phyloP scores from a whole-genome alignment of 805 yeast species.

The Naumovozyma dairenensis region DNA sequence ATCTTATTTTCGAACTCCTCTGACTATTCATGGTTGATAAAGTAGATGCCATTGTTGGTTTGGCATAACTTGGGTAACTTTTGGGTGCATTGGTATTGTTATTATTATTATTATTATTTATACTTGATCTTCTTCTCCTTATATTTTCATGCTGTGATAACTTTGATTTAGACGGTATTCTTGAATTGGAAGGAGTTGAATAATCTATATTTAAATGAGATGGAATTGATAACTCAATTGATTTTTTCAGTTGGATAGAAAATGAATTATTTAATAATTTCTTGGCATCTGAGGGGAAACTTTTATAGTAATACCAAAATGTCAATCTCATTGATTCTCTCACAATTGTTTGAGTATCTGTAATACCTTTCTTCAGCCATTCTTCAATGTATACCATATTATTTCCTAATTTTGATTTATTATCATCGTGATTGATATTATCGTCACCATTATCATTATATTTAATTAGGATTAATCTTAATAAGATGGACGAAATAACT shows the following conservation, averaged over 20 bases:
- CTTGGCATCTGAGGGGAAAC: slow-evolving; percentile 46
- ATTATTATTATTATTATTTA: slow-evolving; percentile 5
- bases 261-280: slow-evolving; percentile 25
- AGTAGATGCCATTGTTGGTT: slow-evolving; percentile 19
- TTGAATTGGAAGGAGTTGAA: slow-evolving; percentile 7
- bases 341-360: slow-evolving; percentile 74
- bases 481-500: slow-evolving; percentile 58
- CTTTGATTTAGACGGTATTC: slow-evolving; percentile 1
- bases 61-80: slow-evolving; percentile 25
- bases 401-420: slow-evolving; percentile 29
- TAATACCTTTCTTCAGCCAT: slow-evolving; percentile 48
- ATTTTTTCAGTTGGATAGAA: slow-evolving; percentile 34
- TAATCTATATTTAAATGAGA: slow-evolving; percentile 20
- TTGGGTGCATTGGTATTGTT: slow-evolving; percentile 6
- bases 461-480: slow-evolving; percentile 49
- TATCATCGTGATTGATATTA: too few relatives aligned
- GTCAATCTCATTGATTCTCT: slow-evolving; percentile 65
- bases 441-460: too few relatives aligned
- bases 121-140: slow-evolving; percentile 31
- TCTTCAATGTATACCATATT: slow-evolving; percentile 33
- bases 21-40: neutral
- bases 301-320: slow-evolving; percentile 57
- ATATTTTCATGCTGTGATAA: slow-evolving; percentile 35
- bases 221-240: slow-evolving; percentile 54
- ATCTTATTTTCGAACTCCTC: slow-evolving; percentile 8